Evolutionary conservation across 257 asterid species (phyloP), one percentile per base, ranked within the genome.

Genomic region (Solanum chiquidenum): DNA sequence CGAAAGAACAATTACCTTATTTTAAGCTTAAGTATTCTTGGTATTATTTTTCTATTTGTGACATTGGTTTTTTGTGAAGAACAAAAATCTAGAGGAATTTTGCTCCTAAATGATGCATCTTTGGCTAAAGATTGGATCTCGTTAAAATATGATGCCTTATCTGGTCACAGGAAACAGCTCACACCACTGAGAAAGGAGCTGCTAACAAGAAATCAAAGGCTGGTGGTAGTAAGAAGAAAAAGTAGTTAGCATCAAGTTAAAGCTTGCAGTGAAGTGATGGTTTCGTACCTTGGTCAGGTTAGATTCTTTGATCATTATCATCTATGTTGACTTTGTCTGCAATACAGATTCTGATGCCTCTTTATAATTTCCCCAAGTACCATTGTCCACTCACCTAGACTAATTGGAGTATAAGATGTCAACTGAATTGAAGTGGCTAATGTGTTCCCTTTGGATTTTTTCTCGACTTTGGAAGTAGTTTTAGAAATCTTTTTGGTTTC

Each of bases 191-290:
- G 62, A 95, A 96, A 92, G 96, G 93, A 92, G 80, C 91, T 35
- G 91, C 90, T 79, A 95, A 91, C 94, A 97, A 95, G 88, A 95
- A 95, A 92, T 33, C 91, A 14, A 97, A 97, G 93, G 89, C 90
- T 80, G 93, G 91, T 13, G 87, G 89, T 31, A 94, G 92, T 37
- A 93, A 87, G 94, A 96, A 92, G 93, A 96, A 86, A 92, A 95
- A 93, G 93, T 95, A 94, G 96, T 18, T 82, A 49, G 86, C 7
- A 1, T 16, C 69, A 29, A 29, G 69, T 80, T 20, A 29, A 29
- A 80, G 84, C 68, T 44, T 80, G 85, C 68, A 46, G 29, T 46
- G 49, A 16, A 14, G 85, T 46, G 68, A 46, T 44, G 40, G 85
- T 27, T 27, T 80, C 11, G 10, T 46, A 46, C 68, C 64, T 80